phyloP scores from a whole-genome alignment of 768 basidiomycete genomes.

The Amanita rubescens region DNA sequence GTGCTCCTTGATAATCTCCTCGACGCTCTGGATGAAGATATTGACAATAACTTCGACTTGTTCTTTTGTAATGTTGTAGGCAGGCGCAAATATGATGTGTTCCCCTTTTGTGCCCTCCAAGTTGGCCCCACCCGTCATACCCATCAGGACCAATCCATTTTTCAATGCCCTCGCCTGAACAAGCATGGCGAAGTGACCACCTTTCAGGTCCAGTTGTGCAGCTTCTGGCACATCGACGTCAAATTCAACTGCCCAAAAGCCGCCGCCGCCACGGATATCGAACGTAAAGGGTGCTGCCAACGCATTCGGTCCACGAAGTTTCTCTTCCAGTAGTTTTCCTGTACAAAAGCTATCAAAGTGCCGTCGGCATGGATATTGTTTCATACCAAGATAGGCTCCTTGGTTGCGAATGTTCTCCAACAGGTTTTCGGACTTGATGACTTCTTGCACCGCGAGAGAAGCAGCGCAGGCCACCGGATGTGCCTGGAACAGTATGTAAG shows the following conservation, averaged over 20 bases:
- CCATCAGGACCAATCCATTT: conserved; percentile 67
- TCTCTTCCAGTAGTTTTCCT: conserved; percentile 45
- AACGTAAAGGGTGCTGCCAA: conserved; percentile 59
- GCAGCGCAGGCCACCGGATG: conserved; percentile 76
- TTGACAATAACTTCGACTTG: conserved; percentile 65
- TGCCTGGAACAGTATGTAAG: conserved; percentile 30
- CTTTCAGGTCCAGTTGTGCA: conserved; percentile 40
- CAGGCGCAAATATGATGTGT: conserved; percentile 68
- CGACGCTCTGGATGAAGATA: conserved; percentile 56
- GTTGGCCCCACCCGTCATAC: conserved; percentile 61
- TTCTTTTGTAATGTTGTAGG: conserved; percentile 67
- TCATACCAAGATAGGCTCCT: conserved; percentile 49
- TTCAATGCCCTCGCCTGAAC: conserved; percentile 64
- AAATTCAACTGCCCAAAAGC: conserved; percentile 82
- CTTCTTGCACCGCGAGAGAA: conserved; percentile 72
- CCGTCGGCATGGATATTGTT: not conserved
- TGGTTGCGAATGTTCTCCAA: conserved; percentile 53
- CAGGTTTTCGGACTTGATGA: conserved; percentile 64
- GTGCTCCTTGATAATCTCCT: conserved; percentile 47
- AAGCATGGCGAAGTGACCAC: conserved; percentile 52
- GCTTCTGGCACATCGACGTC: conserved; percentile 47
- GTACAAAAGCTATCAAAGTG: not conserved
- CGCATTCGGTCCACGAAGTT: conserved; percentile 49
- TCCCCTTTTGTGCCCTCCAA: conserved; percentile 67
- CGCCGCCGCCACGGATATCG: conserved; percentile 78